A percentile compares a stretch with the other conserved stretches of the same genome.
Evolutionary conservation across 106 monocot species (phyloP).

Genomic region (Phalaenopsis equestris): DNA sequence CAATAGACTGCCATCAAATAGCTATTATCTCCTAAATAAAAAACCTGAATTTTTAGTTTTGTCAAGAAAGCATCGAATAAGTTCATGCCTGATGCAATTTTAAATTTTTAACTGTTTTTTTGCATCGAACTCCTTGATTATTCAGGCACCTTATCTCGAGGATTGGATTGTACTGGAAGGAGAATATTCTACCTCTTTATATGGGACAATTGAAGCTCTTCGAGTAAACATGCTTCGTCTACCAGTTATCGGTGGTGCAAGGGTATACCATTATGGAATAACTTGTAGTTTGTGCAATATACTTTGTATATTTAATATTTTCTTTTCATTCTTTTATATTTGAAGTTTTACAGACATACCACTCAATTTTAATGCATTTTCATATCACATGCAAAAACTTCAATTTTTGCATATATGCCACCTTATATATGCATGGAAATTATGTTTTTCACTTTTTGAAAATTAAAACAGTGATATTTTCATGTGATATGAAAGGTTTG

Average conservation of each 20-base stretch:
- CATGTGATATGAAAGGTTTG: too few relatives aligned
- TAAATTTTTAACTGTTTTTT: background rate
- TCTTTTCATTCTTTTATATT: background rate
- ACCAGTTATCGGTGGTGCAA: constrained; percentile 65
- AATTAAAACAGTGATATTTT: too few relatives aligned
- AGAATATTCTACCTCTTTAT: constrained; percentile 53
- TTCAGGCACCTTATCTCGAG: constrained; percentile 66
- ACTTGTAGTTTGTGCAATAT: background rate
- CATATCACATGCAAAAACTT: too few relatives aligned
- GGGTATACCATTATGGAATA: constrained; percentile 35
- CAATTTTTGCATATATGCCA: too few relatives aligned
- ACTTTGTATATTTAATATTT: background rate
- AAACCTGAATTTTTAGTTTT: background rate
- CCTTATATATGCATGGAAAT: too few relatives aligned
- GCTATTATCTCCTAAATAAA: background rate
- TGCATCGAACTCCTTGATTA: background rate
- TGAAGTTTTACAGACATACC: background rate
- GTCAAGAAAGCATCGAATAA: background rate
- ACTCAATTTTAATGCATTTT: too few relatives aligned
- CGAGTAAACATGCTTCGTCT: constrained; percentile 58
- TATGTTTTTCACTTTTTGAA: too few relatives aligned
- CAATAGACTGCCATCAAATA: too few relatives aligned
- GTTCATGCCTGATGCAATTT: background rate
- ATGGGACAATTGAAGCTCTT: constrained; percentile 57
- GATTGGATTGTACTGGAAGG: constrained; percentile 57